Percentiles rank a stretch among this genome's conserved stretches.
Evolutionary conservation across 108 stramenopile genomes (phyloP).

Genomic region (Cyclostephanos invisitatus): DNA sequence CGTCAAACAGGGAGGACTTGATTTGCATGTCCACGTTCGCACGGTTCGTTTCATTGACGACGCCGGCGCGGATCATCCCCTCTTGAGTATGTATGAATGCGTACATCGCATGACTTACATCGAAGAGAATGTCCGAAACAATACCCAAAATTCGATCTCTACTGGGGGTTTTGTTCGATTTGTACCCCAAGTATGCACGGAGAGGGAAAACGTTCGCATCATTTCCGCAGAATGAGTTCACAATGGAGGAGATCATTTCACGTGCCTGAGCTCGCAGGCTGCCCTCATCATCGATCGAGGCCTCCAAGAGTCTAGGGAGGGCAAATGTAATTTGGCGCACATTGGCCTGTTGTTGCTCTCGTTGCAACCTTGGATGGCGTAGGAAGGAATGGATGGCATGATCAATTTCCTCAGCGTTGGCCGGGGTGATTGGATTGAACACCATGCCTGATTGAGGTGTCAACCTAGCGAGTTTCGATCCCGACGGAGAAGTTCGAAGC

Average conservation of each 20-base stretch:
- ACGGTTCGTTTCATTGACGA: neutral
- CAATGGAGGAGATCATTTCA: conserved; percentile 27
- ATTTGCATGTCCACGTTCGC: conserved; percentile 15
- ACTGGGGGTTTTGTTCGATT: conserved; percentile 33
- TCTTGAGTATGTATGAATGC: conserved; percentile 53
- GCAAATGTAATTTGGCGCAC: conserved; percentile 24
- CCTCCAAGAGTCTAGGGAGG: conserved; percentile 39
- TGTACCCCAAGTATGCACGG: conserved; percentile 52
- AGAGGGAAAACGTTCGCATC: conserved; percentile 28
- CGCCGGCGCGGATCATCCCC: conserved; percentile 14
- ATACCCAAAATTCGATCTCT: conserved; percentile 35
- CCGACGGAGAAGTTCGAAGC: conserved; percentile 25
- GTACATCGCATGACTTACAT: conserved; percentile 63
- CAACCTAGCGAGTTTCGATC: conserved; percentile 12
- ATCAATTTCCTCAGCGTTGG: conserved; percentile 17
- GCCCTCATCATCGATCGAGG: conserved; percentile 38
- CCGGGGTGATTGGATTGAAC: neutral
- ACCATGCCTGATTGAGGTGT: conserved; percentile 9
- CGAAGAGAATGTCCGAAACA: conserved; percentile 48
- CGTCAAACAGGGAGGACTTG: conserved; percentile 37
- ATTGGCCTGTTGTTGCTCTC: conserved; percentile 26
- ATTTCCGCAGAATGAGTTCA: conserved; percentile 16
- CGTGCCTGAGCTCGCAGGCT: conserved; percentile 27
- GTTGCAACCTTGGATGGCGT: conserved; percentile 15
- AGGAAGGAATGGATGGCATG: conserved; percentile 21